A percentile compares a stretch with the other conserved stretches of the same genome.
Evolutionary conservation across 345 rosid genomes (phyloP).

Genomic region (Combretum micranthum): DNA sequence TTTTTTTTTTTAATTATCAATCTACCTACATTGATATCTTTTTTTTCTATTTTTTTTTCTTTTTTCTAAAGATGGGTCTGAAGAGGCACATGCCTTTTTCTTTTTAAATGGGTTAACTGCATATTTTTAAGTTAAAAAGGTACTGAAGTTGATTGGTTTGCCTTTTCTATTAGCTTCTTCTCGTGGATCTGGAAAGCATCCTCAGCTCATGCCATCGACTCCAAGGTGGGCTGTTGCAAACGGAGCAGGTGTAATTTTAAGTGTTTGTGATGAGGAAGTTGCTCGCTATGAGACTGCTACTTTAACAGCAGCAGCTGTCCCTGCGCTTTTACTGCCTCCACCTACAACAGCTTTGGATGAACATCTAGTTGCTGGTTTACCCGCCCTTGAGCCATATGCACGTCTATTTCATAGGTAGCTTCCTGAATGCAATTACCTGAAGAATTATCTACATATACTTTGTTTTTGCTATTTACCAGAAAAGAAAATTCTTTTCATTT

Average conservation of each 20-base stretch:
- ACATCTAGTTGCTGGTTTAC: slow-evolving; percentile 96
- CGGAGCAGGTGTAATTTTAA: slow-evolving; percentile 95
- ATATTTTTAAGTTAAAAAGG: too few relatives aligned
- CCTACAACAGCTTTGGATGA: slow-evolving; percentile 94
- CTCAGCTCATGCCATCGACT: slow-evolving; percentile 86
- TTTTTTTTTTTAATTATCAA: too few relatives aligned
- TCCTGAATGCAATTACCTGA: slow-evolving; percentile 6
- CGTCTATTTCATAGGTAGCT: slow-evolving; percentile 83
- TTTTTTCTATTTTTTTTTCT: too few relatives aligned
- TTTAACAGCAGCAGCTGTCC: slow-evolving; percentile 91
- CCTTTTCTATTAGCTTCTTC: slow-evolving; percentile 46
- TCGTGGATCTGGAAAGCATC: slow-evolving; percentile 96
- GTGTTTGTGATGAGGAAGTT: slow-evolving; percentile 98
- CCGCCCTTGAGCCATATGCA: slow-evolving; percentile 97
- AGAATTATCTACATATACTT: slow-evolving; percentile 1
- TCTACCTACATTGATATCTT: too few relatives aligned
- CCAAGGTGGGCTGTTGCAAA: slow-evolving; percentile 99
- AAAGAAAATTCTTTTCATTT: slow-evolving; percentile 8
- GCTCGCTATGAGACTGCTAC: slow-evolving; percentile 93
- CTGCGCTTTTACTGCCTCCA: slow-evolving; percentile 96
- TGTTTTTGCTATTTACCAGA: slow-evolving; percentile 5
- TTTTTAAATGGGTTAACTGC: too few relatives aligned
- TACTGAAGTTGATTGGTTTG: neutral
- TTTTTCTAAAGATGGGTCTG: too few relatives aligned
- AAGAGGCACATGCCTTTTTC: too few relatives aligned